These are phyloP conservation scores for Umbelopsis vinacea DNA, from an alignment of 192 early-diverging fungal genomes.

Conservation along the genomic window DNA sequence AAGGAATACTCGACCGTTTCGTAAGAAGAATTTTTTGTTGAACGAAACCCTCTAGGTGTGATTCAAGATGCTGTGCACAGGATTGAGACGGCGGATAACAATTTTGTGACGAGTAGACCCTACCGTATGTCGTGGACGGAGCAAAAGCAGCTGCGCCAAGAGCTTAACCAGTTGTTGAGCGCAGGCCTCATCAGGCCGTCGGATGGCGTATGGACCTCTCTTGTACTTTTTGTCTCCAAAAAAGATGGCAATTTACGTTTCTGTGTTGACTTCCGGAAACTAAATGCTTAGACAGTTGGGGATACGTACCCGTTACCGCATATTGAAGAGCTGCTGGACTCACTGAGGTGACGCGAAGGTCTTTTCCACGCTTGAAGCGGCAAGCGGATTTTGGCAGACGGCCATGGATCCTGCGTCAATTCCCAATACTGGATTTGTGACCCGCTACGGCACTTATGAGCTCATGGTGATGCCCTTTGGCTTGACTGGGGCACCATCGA, in stretches of 20 bases:
- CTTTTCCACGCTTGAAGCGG: slow-evolving; percentile 50
- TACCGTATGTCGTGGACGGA: not conserved
- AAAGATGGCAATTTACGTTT: slow-evolving; percentile 38
- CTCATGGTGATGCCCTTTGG: slow-evolving; percentile 67
- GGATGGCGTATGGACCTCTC: slow-evolving; percentile 27
- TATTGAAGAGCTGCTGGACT: slow-evolving; percentile 51
- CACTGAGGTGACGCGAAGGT: slow-evolving; percentile 22
- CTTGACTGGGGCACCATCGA: slow-evolving; percentile 60
- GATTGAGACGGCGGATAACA: too few relatives aligned
- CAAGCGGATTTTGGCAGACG: slow-evolving; percentile 31
- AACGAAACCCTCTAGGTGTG: too few relatives aligned
- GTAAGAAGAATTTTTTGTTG: too few relatives aligned
- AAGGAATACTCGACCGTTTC: too few relatives aligned
- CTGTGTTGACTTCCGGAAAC: slow-evolving; percentile 20
- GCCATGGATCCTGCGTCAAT: not conserved
- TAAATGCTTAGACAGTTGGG: slow-evolving; percentile 50
- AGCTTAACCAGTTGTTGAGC: not conserved
- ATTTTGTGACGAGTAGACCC: too few relatives aligned
- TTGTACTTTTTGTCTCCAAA: slow-evolving; percentile 47
- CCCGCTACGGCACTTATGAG: slow-evolving; percentile 47
- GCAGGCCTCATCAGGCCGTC: not conserved
- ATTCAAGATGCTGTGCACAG: too few relatives aligned
- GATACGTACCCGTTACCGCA: slow-evolving; percentile 56
- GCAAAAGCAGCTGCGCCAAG: not conserved
- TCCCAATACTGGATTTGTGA: slow-evolving; percentile 40